Evolutionary conservation across 306 rosid species (phyloP).

Genomic region (Notholithocarpus densiflorus): DNA sequence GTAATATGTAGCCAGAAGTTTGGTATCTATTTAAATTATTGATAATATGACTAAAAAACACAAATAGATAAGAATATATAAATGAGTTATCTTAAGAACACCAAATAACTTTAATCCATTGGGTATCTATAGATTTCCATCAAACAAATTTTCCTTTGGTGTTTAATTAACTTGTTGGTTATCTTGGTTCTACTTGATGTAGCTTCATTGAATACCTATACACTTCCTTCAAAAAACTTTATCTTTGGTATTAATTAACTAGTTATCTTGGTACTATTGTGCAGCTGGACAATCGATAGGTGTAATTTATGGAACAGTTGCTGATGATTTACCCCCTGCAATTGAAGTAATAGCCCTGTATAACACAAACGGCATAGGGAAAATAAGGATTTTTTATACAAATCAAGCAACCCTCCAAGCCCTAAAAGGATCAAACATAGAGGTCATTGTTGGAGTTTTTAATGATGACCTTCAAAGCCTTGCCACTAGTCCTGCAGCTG

Average conservation of each 20-base stretch:
- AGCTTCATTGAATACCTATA: too few species aligned
- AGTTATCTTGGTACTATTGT: background rate
- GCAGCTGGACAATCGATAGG: constrained; percentile 46
- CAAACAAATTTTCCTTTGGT: too few species aligned
- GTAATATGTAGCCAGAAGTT: too few species aligned
- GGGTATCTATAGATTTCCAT: too few species aligned
- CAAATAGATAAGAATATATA: too few species aligned
- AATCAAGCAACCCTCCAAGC: constrained; percentile 31
- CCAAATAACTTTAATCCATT: too few species aligned
- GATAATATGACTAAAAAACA: too few species aligned
- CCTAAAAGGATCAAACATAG: constrained; percentile 51
- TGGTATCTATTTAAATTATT: too few species aligned
- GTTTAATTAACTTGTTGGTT: too few species aligned
- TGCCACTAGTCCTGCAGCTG: constrained; percentile 7
- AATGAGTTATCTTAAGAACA: too few species aligned
- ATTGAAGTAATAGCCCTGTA: background rate
- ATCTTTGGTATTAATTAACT: too few species aligned
- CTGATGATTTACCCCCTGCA: constrained; percentile 26
- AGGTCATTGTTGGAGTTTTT: constrained; percentile 24
- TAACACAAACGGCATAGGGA: constrained; percentile 18
- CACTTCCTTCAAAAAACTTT: background rate
- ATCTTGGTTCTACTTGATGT: too few species aligned
- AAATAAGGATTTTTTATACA: constrained; percentile 41
- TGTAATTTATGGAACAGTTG: constrained; percentile 41
- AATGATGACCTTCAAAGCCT: constrained; percentile 19